Evolutionary conservation across 1,284 basidiomycete species (phyloP).

Genomic region (Ganoderma boninense): DNA sequence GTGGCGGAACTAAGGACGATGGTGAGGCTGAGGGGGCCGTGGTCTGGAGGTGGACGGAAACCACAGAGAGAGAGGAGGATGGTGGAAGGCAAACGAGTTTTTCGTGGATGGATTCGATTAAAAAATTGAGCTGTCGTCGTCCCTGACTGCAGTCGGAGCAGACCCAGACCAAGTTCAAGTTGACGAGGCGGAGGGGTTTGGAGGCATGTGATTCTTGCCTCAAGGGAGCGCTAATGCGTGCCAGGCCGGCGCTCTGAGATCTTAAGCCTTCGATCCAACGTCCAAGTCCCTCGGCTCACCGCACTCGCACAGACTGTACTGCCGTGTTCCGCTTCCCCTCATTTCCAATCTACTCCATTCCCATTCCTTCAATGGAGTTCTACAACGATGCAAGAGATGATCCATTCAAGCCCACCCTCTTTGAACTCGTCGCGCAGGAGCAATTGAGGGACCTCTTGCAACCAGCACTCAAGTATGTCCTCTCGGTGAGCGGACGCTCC

Average conservation of each 20-base stretch:
- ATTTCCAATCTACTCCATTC: not conserved
- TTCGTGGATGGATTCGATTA: conserved; percentile 3
- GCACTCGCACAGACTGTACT: not conserved
- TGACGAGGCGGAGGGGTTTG: too few species aligned
- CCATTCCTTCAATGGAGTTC: conserved; percentile 73
- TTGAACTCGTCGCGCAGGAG: conserved; percentile 96
- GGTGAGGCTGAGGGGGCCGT: not conserved
- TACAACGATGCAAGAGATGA: conserved; percentile 78
- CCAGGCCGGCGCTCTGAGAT: conserved; percentile 3
- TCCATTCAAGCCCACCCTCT: conserved; percentile 87
- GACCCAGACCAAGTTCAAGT: too few species aligned
- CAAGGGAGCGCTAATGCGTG: too few species aligned
- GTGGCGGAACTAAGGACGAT: not conserved
- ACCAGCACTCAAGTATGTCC: conserved; percentile 94
- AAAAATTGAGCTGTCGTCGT: not conserved
- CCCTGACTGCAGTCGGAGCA: too few species aligned
- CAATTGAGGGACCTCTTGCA: conserved; percentile 93
- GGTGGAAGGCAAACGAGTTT: conserved; percentile 7
- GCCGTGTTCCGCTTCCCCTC: too few species aligned
- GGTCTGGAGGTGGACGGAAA: conserved; percentile 16
- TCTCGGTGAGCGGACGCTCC: conserved; percentile 69
- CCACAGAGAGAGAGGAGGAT: not conserved
- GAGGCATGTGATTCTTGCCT: too few species aligned
- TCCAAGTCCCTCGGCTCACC: not conserved
- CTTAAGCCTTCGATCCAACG: too few species aligned